Evolutionary conservation across 805 yeast genomes (phyloP), one percentile per base, ranked within the genome.

Genomic region (Zygoascus biomembranicola): DNA sequence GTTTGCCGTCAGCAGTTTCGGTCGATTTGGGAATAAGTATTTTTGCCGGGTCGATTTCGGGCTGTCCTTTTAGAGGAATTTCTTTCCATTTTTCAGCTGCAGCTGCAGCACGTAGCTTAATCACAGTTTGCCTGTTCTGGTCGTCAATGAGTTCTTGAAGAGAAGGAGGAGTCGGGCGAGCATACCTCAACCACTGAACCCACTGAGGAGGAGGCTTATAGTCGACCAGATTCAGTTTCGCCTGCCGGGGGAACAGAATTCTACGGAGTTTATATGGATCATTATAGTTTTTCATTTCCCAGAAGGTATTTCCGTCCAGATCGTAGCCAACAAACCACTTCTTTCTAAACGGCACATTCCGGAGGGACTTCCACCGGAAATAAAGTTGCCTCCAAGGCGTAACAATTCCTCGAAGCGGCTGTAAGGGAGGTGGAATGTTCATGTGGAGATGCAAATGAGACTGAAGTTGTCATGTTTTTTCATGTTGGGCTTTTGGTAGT

Each of bases 221-320:
- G 57, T 83, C 85, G 6, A 77, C 79, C 46, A 78, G 73, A 62
- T 77, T 78, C 4, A 73, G 64, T 52, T 74, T 73, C 45, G 73
- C 72, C 41, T 70, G 67, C 43, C 69, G 65, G 11, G 88, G 87
- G 53, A 83, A 81, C 52, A 83, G 75, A 52, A 84, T 79, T 46
- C 95, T 68, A 49, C 95, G 70, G 55, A 83, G 73, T 54, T 82
- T 67, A 26, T 67, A 70, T 59, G 80, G 73, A 51, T 65, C 63
- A 60, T 77, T 75, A 55, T 79, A 81, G 26, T 78, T 71, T 50
- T 75, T 74, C 67, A 84, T 82, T 65, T 87, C 96, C 95, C 95
- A 87, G 69, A 84, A 87, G 1, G 92, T 81, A 66, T 87, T 87
- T 2, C 94, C 95, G 42, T 80, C 81, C n/a, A 88, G 72, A 63